phyloP scores from a whole-genome alignment of 2,329 filamentous ascomycete genomes.

The Hymenoscyphus fraxineus region DNA sequence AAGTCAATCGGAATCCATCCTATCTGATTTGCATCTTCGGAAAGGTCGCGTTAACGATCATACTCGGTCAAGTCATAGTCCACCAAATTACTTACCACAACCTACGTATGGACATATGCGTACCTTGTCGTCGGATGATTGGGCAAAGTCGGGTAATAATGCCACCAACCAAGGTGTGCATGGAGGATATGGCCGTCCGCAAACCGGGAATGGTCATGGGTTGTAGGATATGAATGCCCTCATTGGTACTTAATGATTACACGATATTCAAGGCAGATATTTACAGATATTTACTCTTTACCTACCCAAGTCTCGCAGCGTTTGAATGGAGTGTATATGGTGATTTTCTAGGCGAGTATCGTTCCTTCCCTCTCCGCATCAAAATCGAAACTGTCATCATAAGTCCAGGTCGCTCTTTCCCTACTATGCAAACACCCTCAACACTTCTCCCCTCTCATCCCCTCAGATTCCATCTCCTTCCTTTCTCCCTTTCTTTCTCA shows the following conservation, averaged over 20 bases:
- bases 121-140: conserved; percentile 21
- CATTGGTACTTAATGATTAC: background rate
- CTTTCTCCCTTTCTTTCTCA: background rate
- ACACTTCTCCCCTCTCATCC: background rate
- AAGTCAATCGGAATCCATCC: conserved; percentile 27
- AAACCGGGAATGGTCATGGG: background rate
- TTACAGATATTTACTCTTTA: background rate
- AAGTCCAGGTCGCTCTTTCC: background rate
- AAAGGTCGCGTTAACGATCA: conserved; percentile 33
- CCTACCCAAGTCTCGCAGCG: background rate
- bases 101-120: conserved; percentile 24
- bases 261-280: background rate
- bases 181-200: conserved; percentile 9
- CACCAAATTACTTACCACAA: conserved; percentile 22
- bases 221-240: background rate
- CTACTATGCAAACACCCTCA: background rate
- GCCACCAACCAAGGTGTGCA: conserved; percentile 19
- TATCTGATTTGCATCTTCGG: conserved; percentile 41
- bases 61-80: conserved; percentile 23
- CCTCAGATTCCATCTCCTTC: background rate
- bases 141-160: conserved; percentile 19
- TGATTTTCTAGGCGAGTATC: background rate
- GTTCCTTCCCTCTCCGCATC: background rate
- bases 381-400: background rate
- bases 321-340: background rate